phyloP scores from a whole-genome alignment of 2,329 filamentous ascomycete genomes.

The Nemania abortiva region DNA sequence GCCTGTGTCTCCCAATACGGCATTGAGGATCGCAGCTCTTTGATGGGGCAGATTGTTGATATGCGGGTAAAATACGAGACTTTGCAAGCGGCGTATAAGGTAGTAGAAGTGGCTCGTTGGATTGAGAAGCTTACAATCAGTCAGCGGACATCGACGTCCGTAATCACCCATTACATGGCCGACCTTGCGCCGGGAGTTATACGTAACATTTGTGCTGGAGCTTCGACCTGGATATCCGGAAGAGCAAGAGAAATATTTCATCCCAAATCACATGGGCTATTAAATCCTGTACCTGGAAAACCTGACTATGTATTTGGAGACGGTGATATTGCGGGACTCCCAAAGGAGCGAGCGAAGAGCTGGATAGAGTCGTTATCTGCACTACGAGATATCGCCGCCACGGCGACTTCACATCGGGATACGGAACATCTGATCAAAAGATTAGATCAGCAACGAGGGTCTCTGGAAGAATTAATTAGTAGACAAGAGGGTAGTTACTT shows the following conservation, averaged over 20 bases:
- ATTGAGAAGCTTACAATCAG: slow-evolving; percentile 11
- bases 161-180: slow-evolving; percentile 8
- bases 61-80: slow-evolving; percentile 32
- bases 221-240: slow-evolving; percentile 28
- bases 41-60: slow-evolving; percentile 26
- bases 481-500: neutral
- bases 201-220: slow-evolving; percentile 32
- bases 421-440: slow-evolving; percentile 16
- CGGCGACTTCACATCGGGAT: slow-evolving; percentile 29
- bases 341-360: slow-evolving; percentile 16
- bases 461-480: slow-evolving; percentile 4
- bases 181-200: slow-evolving; percentile 33
- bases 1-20: slow-evolving; percentile 30
- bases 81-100: slow-evolving; percentile 25
- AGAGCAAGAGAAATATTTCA: slow-evolving; percentile 15
- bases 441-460: slow-evolving; percentile 15
- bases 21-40: slow-evolving; percentile 27
- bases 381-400: slow-evolving; percentile 24
- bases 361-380: slow-evolving; percentile 24
- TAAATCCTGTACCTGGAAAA: neutral
- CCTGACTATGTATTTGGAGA: neutral
- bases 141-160: neutral
- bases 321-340: neutral
- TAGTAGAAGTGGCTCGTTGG: slow-evolving; percentile 35
- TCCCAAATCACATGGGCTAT: neutral